Base-by-base conservation (phyloP, 148 eudicot genomes). In the Silene uniflora region DNA sequence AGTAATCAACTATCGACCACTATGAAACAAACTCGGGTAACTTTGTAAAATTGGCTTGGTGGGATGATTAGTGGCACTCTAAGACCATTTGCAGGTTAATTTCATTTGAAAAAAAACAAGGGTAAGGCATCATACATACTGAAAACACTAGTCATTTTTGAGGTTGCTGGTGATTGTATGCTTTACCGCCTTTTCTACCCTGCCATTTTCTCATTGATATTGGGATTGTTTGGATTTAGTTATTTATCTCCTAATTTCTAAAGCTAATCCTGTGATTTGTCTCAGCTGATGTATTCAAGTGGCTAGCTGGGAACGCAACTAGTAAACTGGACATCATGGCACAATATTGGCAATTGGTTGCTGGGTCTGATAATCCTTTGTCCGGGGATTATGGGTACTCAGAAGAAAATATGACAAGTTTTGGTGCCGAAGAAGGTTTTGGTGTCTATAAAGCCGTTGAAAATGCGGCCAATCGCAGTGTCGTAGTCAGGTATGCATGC, bases 341-440 rank as follows among this genome's bases (percentile, higher is more conserved):
- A 66, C 98, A 93, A 60, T 93, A 93, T 76, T 93, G 98, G 98
- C 97, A 91, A 63, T 81, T 93, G 72, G 73, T 87, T 77, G 90
- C 98, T 25, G 79, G 75, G 14, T 86, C 94, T 13, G 59, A 86
- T 76, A 86, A 91, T 77, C 89, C 94, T 81, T 92, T 68, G 67
- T 93, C 97, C 9, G 98, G 98, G 73, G 98, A 93, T 82, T 93
- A 86, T 77, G 98, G 98, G 19, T 91, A 89, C 83, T 85, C 93
- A 23, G 78, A 88, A 82, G 86, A 85, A 76, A 89, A 89, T 22
- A 89, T 93, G 93, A 78, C 78, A 78, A 73, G 75, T 7, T 93
- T 91, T 80, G 98, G 96, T 74, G 91, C 98, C 77, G 72, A 77
- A 73, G 85, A 91, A 71, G 98, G 98, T 52, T 75, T 76, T 29